Base-by-base conservation (phyloP, 2,329 filamentous ascomycete species). In the Curvularia sp. region DNA sequence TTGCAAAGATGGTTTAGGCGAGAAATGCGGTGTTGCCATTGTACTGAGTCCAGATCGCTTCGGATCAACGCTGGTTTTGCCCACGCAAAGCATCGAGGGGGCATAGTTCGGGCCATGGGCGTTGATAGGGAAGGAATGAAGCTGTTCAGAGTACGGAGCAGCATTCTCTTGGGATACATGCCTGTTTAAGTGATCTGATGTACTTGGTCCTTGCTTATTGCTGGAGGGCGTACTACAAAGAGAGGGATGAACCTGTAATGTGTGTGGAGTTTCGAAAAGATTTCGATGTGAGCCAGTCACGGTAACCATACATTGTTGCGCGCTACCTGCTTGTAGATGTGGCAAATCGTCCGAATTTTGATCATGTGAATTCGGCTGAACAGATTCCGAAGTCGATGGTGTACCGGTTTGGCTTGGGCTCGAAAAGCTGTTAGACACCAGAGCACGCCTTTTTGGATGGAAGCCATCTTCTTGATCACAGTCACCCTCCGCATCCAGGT, bases 401-500 rank as follows among this genome's bases (percentile, higher is more conserved):
- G 27, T 32, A 2, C 27, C 27, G 13, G 1, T 19, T 13, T 18
- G 18, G 15, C 9, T 2, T 7, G 9, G 10, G 18, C 3, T 32
- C 9, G 23, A 36, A 4, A 46, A 19, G 19, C 47, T 13, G 12
- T 28, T 34, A 18, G 43, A n/a, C 19, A 27, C 39, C 5, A 55
- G 13, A 28, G 53, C 56, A 50, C n/a, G 59, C 28, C 45, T 57
- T 41, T 66, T 61, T 5, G 51, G 19, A 9, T 41, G 42, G 12
- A 18, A 51, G 4, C 56, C 48, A 12, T 57, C 38, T 13, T 58
- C 49, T 8, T 36, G 39, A 5, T 62, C 34, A 34, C 46, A 52
- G 3, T 63, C 54, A 5, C 49, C 57, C 39, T 66, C 63, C 18
- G 42, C 59, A 36, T 64, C 54, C 21, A 36, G 18, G n/a, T 46